These are phyloP conservation scores for Stevia rebaudiana DNA, from an alignment of 140 eudicot species.

Conservation along the genomic window DNA sequence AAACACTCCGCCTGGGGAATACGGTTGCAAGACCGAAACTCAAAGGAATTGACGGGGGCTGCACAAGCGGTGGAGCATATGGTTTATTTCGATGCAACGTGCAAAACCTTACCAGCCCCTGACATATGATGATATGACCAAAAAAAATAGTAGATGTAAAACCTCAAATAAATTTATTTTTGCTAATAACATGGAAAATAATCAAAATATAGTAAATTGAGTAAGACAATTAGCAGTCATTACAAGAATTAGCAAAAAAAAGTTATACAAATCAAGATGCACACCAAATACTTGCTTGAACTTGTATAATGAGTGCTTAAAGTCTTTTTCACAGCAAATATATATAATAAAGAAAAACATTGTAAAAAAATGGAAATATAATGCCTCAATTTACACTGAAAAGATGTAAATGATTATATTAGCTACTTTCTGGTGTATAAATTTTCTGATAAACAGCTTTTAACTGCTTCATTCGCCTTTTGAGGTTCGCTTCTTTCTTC, in stretches of 20 bases:
- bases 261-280: slow-evolving; percentile 18
- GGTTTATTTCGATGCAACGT: neutral
- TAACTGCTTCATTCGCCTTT: slow-evolving; percentile 71
- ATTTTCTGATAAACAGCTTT: slow-evolving; percentile 39
- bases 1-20: too few relatives aligned
- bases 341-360: slow-evolving; percentile 17
- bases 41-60: neutral
- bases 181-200: too few relatives aligned
- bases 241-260: neutral
- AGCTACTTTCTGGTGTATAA: neutral
- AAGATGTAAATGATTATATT: neutral
- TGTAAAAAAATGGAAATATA: neutral
- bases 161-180: too few relatives aligned
- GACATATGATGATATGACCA: too few relatives aligned
- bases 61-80: neutral
- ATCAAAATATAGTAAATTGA: neutral
- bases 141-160: too few relatives aligned
- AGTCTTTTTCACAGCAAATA: slow-evolving; percentile 12
- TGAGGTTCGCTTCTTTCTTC: slow-evolving; percentile 63
- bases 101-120: neutral
- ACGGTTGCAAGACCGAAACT: neutral
- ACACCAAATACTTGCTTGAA: slow-evolving; percentile 19
- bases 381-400: slow-evolving; percentile 23
- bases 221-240: slow-evolving; percentile 11
- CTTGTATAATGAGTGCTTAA: slow-evolving; percentile 29